Evolutionary conservation across 164 flowering plant species (phyloP), one percentile per base, ranked within the genome.

Genomic region (Vitis cinerea): DNA sequence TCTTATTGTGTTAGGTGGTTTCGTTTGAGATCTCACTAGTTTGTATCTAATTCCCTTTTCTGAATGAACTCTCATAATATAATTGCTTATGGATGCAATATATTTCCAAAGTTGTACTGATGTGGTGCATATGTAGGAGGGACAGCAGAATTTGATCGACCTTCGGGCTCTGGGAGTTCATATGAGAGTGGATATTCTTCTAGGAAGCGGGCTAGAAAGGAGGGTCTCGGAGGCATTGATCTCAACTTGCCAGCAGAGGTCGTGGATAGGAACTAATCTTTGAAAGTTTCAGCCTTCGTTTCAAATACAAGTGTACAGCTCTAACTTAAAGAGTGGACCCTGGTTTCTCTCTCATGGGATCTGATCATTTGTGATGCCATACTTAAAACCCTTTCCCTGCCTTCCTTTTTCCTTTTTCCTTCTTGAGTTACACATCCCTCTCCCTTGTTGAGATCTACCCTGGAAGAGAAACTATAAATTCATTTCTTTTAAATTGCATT

Each of bases 221-320:
- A 62, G 17, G 58, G 68, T 54, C 58, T 65, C 13, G 71, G 72
- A 11, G 76, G 78, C 50, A 53, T 85, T 58, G 90, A 87, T 74
- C 77, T 87, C 50, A 87, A 87, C 75, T 59, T 82, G 69, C 87
- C 88, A 5, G 82, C 87, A n/a, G 91, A 87, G 74, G 81, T 78
- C 37, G 49, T 81, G 8, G 90, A 87, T 75, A 78, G 77, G 69
- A 78, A 79, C 56, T 85, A 78, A 82, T 64, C n/a, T 27, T 53
- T 50, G 30, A 31, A 53, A 3, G 27, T 49, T 30, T 49, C 67
- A 50, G 27, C 51, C 57, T 56, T 65, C 51, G 17, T 67, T 64
- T 50, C 50, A 55, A 6, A 65, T 55, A 57, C 58, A 69, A 78
- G 72, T 81, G 92, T 86, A 86, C 84, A 88, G 87, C 79, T 80